These are phyloP conservation scores for Penicillium cosmopolitanum DNA, from an alignment of 495 filamentous ascomycete species.

Conservation along the genomic window DNA sequence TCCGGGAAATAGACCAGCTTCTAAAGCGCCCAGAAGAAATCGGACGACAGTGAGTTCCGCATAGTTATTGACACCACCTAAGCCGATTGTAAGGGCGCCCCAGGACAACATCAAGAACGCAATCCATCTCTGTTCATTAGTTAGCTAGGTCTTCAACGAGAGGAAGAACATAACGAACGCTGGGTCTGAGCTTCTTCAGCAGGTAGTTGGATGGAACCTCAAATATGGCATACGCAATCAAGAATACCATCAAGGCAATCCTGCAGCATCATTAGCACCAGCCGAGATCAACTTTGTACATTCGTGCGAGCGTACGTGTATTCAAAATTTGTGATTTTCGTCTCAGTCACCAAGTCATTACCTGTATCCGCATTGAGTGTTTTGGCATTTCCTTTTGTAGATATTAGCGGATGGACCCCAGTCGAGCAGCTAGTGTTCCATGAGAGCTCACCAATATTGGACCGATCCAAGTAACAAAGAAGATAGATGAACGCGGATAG, in stretches of 20 bases:
- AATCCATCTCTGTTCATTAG: constrained; percentile 55
- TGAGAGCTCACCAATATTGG: constrained; percentile 59
- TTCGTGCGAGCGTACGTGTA: constrained; percentile 46
- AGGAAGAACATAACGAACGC: constrained; percentile 32
- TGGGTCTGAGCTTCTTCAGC: constrained; percentile 68
- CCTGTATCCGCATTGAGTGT: constrained; percentile 61
- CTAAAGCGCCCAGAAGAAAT: constrained; percentile 58
- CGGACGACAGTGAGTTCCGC: constrained; percentile 57
- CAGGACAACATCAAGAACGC: constrained; percentile 70
- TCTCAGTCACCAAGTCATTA: constrained; percentile 66
- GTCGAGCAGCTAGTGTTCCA: not conserved
- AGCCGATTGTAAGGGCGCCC: constrained; percentile 67
- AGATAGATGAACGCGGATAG: constrained; percentile 64
- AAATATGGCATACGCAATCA: constrained; percentile 69
- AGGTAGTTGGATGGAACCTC: constrained; percentile 73
- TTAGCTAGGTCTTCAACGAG: not conserved
- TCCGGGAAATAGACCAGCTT: constrained; percentile 65
- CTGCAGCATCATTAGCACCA: constrained; percentile 28
- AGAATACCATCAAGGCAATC: constrained; percentile 72
- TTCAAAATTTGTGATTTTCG: constrained; percentile 61
- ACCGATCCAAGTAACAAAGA: constrained; percentile 67
- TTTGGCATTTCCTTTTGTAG: constrained; percentile 57
- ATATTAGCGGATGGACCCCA: not conserved
- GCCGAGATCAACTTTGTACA: too few relatives aligned
- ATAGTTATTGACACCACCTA: constrained; percentile 57